A percentile compares a stretch with the other conserved stretches of the same genome.
Conservation (phyloP, 2,329 filamentous ascomycete genomes). For the Atkinsonella texensis region DNA sequence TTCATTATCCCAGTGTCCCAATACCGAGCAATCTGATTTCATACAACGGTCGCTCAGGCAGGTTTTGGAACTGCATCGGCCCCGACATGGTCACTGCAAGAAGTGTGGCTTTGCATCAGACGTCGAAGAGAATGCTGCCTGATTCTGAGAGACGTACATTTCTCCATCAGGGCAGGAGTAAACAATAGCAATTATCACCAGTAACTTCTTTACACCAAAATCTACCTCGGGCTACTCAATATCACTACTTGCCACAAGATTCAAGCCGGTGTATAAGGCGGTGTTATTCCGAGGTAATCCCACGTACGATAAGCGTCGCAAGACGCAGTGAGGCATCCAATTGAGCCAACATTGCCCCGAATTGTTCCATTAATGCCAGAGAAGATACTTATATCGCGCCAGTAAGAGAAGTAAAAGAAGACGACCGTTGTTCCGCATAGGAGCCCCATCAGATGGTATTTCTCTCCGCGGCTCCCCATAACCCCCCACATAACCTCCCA, state of each 20-base stretch:
- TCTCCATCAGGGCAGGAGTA: too few species aligned
- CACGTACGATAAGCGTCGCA: not conserved
- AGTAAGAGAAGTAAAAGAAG: not conserved
- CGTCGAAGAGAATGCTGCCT: too few species aligned
- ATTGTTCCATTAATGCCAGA: not conserved
- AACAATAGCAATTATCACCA: not conserved
- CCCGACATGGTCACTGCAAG: not conserved
- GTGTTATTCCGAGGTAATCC: not conserved
- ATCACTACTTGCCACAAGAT: not conserved
- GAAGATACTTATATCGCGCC: slow-evolving; percentile 4
- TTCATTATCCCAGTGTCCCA: too few species aligned
- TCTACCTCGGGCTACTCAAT: not conserved
- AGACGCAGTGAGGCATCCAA: not conserved
- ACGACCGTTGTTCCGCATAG: not conserved
- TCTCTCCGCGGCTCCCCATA: too few species aligned
- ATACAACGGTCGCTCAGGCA: too few species aligned
- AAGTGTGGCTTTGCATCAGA: too few species aligned
- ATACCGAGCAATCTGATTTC: too few species aligned
- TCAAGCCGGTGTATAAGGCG: not conserved
- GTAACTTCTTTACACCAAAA: not conserved
- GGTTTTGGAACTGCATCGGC: too few species aligned
- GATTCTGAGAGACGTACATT: too few species aligned
- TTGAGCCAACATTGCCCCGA: not conserved
- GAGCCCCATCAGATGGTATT: too few species aligned
- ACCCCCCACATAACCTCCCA: too few species aligned